Evolutionary conservation across 106 monocot genomes (phyloP).

Genomic region (Hemerocallis citrina): DNA sequence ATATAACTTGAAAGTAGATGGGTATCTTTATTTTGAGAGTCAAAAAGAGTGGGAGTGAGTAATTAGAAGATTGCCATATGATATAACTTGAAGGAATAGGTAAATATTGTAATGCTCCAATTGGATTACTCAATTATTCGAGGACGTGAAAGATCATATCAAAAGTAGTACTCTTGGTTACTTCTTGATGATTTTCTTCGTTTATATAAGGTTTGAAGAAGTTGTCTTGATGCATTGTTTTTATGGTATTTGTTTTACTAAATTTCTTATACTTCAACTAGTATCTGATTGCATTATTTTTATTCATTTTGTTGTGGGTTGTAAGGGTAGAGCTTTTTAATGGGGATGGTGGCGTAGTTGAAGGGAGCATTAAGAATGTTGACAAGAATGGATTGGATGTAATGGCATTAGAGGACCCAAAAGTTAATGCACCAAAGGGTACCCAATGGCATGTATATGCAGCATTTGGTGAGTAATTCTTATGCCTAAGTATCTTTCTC

Average conservation of each 20-base stretch:
- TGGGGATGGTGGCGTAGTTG: slow-evolving; percentile 53
- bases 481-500: not conserved
- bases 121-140: too few relatives aligned
- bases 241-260: not conserved
- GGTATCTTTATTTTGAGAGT: too few relatives aligned
- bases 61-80: too few relatives aligned
- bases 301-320: slow-evolving; percentile 1
- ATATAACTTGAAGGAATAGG: too few relatives aligned
- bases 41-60: too few relatives aligned
- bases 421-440: slow-evolving; percentile 28
- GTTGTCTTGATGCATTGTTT: not conserved
- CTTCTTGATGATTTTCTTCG: not conserved
- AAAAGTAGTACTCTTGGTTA: not conserved
- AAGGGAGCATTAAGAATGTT: slow-evolving; percentile 47
- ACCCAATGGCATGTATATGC: slow-evolving; percentile 86
- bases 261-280: not conserved
- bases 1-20: too few relatives aligned
- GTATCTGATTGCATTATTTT: not conserved
- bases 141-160: too few relatives aligned
- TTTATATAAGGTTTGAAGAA: not conserved
- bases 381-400: slow-evolving; percentile 40
- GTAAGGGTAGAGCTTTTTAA: slow-evolving; percentile 59
- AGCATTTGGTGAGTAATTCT: slow-evolving; percentile 65
- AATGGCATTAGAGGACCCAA: slow-evolving; percentile 37
- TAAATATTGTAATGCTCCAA: too few relatives aligned